Conservation (phyloP, 352 stramenopile genomes). For the Elongisporangium anandrum region DNA sequence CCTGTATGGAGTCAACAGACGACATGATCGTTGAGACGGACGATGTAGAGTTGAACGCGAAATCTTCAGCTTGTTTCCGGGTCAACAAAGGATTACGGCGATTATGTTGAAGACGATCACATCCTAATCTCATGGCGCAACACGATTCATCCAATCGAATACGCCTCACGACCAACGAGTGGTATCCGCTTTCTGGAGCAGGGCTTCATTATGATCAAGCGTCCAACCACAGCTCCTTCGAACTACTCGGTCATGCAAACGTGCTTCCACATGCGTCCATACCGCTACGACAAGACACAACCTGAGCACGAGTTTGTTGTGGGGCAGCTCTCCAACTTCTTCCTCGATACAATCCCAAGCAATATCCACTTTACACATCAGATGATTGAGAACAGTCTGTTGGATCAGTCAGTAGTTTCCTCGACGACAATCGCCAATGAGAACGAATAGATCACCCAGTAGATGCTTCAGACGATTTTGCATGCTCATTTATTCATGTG, state of each 20-base stretch:
- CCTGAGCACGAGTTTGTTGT: neutral
- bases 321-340: conserved; percentile 29
- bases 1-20: conserved; percentile 17
- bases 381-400: conserved; percentile 45
- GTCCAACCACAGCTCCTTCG: conserved; percentile 13
- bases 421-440: no score
- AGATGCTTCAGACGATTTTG: no score
- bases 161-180: conserved; percentile 20
- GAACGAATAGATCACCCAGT: no score
- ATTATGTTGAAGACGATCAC: conserved; percentile 23
- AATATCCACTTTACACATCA: conserved; percentile 37
- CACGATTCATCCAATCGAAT: conserved; percentile 30
- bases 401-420: conserved; percentile 14
- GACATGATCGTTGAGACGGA: conserved; percentile 30
- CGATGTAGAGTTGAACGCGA: conserved; percentile 19
- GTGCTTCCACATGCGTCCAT: conserved; percentile 41
- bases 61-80: conserved; percentile 16
- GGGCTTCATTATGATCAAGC: conserved; percentile 35
- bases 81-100: conserved; percentile 29
- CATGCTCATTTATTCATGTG: no score
- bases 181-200: conserved; percentile 36
- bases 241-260: conserved; percentile 30
- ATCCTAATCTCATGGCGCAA: conserved; percentile 36
- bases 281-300: conserved; percentile 8
- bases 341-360: conserved; percentile 25